These are phyloP conservation scores for Yamadazyma mexicana DNA, from an alignment of 1,139 yeast species.

Conservation along the genomic window DNA sequence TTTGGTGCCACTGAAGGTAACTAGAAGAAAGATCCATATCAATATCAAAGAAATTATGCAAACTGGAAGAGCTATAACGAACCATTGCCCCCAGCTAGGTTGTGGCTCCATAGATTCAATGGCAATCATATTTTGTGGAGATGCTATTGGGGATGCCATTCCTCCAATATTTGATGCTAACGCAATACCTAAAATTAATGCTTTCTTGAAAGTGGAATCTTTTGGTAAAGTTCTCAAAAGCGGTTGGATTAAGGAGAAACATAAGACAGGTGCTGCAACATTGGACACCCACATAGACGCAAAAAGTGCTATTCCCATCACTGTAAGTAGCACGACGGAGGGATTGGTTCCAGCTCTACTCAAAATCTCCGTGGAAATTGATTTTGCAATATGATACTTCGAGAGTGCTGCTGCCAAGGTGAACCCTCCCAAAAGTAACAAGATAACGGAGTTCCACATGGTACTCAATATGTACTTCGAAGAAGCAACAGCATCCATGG, in stretches of 20 bases:
- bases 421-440: constrained; percentile 88
- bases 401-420: constrained; percentile 92
- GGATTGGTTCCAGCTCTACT: constrained; percentile 88
- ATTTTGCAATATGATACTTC: constrained; percentile 84
- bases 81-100: constrained; percentile 80
- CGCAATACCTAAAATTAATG: constrained; percentile 70
- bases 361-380: constrained; percentile 76
- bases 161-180: constrained; percentile 74
- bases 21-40: constrained; percentile 57
- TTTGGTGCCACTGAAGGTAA: constrained; percentile 53
- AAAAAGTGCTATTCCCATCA: constrained; percentile 83
- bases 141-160: constrained; percentile 79
- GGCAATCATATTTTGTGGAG: constrained; percentile 77
- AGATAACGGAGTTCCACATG: constrained; percentile 95
- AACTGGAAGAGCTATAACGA: constrained; percentile 66
- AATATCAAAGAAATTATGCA: constrained; percentile 53
- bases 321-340: constrained; percentile 66
- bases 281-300: constrained; percentile 95
- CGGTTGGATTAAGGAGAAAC: constrained; percentile 85
- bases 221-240: constrained; percentile 61
- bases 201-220: constrained; percentile 60
- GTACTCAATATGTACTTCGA: constrained; percentile 74
- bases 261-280: constrained; percentile 93
- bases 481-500: constrained; percentile 64
- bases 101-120: constrained; percentile 65